A percentile compares a stretch with the other conserved stretches of the same genome.
phyloP scores from a whole-genome alignment of 2,329 filamentous ascomycete species.

The Myriosclerotinia duriaeana region DNA sequence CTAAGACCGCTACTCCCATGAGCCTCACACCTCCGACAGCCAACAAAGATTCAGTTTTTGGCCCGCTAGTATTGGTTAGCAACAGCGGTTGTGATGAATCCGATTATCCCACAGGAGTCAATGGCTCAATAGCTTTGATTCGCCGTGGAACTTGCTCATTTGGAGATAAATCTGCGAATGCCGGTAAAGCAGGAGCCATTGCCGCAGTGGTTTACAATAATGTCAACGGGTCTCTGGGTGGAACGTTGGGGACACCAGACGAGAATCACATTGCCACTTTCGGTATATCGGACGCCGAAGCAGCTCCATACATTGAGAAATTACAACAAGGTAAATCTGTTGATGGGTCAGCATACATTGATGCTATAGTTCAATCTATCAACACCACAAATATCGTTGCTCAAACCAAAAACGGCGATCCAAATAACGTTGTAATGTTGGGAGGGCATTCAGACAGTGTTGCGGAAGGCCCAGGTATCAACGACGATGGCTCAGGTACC shows the following conservation, averaged over 20 bases:
- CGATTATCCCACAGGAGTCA: conserved; percentile 61
- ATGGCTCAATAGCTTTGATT: conserved; percentile 68
- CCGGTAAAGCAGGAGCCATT: conserved; percentile 66
- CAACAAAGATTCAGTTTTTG: conserved; percentile 58
- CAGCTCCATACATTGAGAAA: conserved; percentile 53
- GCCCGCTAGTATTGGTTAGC: conserved; percentile 57
- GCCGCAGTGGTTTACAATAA: conserved; percentile 67
- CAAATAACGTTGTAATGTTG: conserved; percentile 63
- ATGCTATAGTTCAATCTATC: conserved; percentile 51
- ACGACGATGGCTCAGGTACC: conserved; percentile 44
- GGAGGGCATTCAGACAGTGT: conserved; percentile 66
- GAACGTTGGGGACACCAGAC: conserved; percentile 65
- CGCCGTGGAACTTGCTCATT: conserved; percentile 70
- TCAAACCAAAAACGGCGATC: conserved; percentile 59
- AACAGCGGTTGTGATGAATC: conserved; percentile 62
- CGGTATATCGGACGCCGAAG: conserved; percentile 61
- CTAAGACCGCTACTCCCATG: conserved; percentile 56
- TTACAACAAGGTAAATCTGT: conserved; percentile 53
- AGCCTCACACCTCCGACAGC: conserved; percentile 66
- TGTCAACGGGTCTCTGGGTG: conserved; percentile 55
- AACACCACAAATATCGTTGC: conserved; percentile 57
- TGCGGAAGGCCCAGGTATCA: conserved; percentile 55
- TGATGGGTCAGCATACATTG: conserved; percentile 58
- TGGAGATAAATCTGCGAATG: conserved; percentile 66
- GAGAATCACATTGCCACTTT: conserved; percentile 66